Evolutionary conservation across 148 eudicot species (phyloP), one percentile per base, ranked within the genome.

Genomic region (Nyssa sinensis): DNA sequence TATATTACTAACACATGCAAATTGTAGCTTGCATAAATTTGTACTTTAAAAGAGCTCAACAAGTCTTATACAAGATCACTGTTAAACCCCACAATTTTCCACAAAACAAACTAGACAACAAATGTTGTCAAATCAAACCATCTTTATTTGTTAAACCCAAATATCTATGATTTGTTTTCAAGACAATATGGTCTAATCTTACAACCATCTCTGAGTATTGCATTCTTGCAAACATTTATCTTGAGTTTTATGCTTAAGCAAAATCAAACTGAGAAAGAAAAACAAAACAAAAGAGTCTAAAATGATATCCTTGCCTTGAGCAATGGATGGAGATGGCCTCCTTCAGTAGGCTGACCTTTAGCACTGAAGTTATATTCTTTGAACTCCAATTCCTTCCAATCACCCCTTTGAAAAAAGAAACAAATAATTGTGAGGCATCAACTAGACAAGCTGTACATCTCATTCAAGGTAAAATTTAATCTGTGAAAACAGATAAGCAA

Each of bases 321-420:
- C 84, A 95, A 82, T 33, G 99, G 91, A 82, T 95, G 97, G 70
- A 95, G 89, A 74, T 88, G 87, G 75, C 99, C 99, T 78, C 93
- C 89, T 71, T 91, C 99, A 64, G 83, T 27, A 24, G 91, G 94
- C 63, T 80, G 87, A 72, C 99, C 99, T 86, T 91, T 91, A 70
- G 99, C 98, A 75, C 75, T 84, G 79, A 93, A 91, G 86, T 95
- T 95, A 79, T 95, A 95, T 66, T 93, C 97, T 81, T 95, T 95
- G 49, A 95, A 89, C 72, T 86, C 91, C 77, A 93, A 66, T 27
- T 88, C 88, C 79, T 86, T 88, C 99, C 97, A 93, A 31, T 91
- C 96, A 69, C 91, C 96, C 79, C 98, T 91, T 39, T 25, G 64
- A 64, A 72, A 77, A 1, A 59, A 51, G 9, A 57, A 23, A 59